Evolutionary conservation across 192 early-diverging fungal genomes (phyloP).

Genomic region (Gaertneriomyces semiglobifer): DNA sequence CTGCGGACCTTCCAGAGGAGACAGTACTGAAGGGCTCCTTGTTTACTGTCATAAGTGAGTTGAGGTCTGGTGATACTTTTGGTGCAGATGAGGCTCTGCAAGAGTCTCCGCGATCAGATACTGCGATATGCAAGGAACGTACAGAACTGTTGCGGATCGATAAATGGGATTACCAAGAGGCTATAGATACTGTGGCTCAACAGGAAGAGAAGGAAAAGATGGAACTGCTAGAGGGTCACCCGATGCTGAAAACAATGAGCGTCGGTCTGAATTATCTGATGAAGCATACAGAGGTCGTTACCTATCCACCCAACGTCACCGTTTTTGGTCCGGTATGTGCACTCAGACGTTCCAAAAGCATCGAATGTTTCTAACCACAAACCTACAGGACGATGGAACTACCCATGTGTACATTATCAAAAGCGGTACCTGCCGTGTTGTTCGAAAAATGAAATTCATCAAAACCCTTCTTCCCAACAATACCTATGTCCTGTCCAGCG

Average conservation of each 20-base stretch:
- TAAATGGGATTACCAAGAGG: conserved; percentile 16
- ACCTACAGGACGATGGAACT: not conserved
- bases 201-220: conserved; percentile 9
- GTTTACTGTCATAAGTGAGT: not conserved
- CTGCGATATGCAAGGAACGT: conserved; percentile 9
- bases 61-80: not conserved
- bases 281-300: conserved; percentile 1
- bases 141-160: conserved; percentile 6
- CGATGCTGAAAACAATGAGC: not conserved
- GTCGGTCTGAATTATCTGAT: conserved; percentile 5
- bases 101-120: conserved; percentile 4
- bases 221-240: not conserved
- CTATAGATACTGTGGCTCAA: not conserved
- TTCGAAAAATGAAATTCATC: conserved; percentile 32
- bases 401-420: conserved; percentile 15
- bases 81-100: not conserved
- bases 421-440: conserved; percentile 38
- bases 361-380: not conserved
- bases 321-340: conserved; percentile 5
- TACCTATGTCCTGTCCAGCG: not conserved
- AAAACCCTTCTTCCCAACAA: conserved; percentile 17
- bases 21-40: too few relatives aligned
- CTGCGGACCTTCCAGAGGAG: not conserved
- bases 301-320: not conserved
- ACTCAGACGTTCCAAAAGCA: not conserved